Evolutionary conservation across 2,329 filamentous ascomycete species (phyloP).

Genomic region (Sporothrix globosa): DNA sequence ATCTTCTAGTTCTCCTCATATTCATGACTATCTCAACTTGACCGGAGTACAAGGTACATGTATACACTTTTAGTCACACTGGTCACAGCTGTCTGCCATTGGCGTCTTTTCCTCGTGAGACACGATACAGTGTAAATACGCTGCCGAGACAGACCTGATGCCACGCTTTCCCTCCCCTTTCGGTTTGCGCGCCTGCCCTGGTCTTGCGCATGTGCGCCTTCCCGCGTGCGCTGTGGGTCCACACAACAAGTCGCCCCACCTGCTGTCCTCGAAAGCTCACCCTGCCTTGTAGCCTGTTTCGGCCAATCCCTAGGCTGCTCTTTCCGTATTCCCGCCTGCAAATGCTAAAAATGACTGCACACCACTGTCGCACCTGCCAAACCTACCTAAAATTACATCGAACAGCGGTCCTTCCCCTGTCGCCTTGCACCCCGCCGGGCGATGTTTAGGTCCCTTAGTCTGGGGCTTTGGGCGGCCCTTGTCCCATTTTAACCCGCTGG

Average conservation of each 20-base stretch:
- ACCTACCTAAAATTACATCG: no score
- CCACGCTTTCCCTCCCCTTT: background rate
- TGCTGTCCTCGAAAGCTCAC: conserved; percentile 7
- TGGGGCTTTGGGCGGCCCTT: conserved; percentile 1
- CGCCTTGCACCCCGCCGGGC: background rate
- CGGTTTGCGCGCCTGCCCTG: conserved; percentile 17
- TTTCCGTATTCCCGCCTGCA: background rate
- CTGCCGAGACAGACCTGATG: conserved; percentile 12
- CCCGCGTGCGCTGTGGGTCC: conserved; percentile 24
- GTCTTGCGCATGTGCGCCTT: conserved; percentile 22
- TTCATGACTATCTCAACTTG: no score
- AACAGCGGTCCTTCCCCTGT: background rate
- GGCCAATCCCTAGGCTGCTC: conserved; percentile 26
- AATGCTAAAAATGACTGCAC: background rate
- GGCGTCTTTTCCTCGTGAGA: no score
- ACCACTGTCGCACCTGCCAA: no score
- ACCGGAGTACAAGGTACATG: no score
- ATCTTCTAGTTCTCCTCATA: no score
- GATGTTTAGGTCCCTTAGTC: background rate
- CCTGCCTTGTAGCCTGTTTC: background rate
- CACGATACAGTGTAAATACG: background rate
- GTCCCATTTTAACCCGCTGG: conserved; percentile 3
- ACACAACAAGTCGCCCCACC: background rate
- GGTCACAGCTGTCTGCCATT: no score
- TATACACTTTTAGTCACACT: no score